phyloP scores from a whole-genome alignment of 495 filamentous ascomycete genomes.

The Podospora pseudoanserina region DNA sequence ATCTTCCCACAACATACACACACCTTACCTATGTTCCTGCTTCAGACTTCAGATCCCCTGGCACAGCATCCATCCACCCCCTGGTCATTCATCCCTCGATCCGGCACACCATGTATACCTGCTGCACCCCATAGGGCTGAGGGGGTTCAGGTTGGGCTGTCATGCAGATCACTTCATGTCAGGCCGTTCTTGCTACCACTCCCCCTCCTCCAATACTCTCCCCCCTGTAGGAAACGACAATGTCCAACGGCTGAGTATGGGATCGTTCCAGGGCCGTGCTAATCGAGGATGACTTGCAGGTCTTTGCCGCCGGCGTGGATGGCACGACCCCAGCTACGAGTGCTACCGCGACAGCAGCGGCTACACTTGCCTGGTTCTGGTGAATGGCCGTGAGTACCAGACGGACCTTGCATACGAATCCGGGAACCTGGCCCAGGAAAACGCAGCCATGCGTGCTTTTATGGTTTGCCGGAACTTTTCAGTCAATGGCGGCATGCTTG shows the following conservation, averaged over 20 bases:
- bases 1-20: slow-evolving; percentile 23
- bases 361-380: slow-evolving; percentile 85
- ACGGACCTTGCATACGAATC: slow-evolving; percentile 80
- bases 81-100: slow-evolving; percentile 18
- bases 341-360: slow-evolving; percentile 67
- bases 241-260: slow-evolving; percentile 24
- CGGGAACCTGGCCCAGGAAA: slow-evolving; percentile 81
- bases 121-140: slow-evolving; percentile 32
- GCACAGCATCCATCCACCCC: slow-evolving; percentile 18
- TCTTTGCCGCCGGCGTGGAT: slow-evolving; percentile 92
- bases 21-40: slow-evolving; percentile 21
- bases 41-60: slow-evolving; percentile 23
- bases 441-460: slow-evolving; percentile 94
- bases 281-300: slow-evolving; percentile 57
- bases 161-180: slow-evolving; percentile 45
- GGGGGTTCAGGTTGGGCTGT: slow-evolving; percentile 41
- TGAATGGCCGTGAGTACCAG: slow-evolving; percentile 96
- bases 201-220: neutral
- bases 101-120: slow-evolving; percentile 13
- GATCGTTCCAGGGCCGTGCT: slow-evolving; percentile 31
- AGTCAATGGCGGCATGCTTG: slow-evolving; percentile 91
- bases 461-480: slow-evolving; percentile 99
- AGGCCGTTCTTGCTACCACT: slow-evolving; percentile 31
- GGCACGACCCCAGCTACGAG: slow-evolving; percentile 90
- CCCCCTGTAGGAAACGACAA: slow-evolving; percentile 5